Evolutionary conservation across 768 basidiomycete species (phyloP), one percentile per base, ranked within the genome.

Genomic region (Leucocoprinus leucothites): DNA sequence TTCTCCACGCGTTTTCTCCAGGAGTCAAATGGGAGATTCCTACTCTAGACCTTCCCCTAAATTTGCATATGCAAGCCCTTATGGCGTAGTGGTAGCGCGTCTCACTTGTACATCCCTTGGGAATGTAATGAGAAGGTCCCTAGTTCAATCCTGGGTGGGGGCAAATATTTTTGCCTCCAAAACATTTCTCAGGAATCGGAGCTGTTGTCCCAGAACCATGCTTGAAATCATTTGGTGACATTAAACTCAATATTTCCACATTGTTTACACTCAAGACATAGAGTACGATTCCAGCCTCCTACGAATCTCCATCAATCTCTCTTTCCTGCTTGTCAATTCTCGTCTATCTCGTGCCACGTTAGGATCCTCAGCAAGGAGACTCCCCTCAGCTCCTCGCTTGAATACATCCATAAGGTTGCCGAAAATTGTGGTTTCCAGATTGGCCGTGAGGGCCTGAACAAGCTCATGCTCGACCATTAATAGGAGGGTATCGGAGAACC

Each of bases 401-500:
- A 55, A 6, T 61, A 58, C n/a, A 61, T 53, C 25, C 53, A 57
- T 46, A 60, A 56, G 45, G 67, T 47, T 45, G 61, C 61, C 59
- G 11, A 76, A 51, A 7, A 86, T 65, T 14, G 61, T 65, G 19
- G 63, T 56, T 8, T 73, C 71, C 38, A 81, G 58, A 18, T 56
- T 64, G 0, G 65, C 58, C 0, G 69, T 71, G 11, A 81, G 66
- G 9, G 68, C 63, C 35, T 74, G 70, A 43, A 80, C 71, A 26
- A 83, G 67, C 7, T 69, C 63, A 19, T 71, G 73, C 56, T 82
- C 78, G 34, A 82, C 81, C 41, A 67, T 70, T 8, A 78, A 63
- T 1, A 84, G 82, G 19, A 85, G 48, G 36, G 75, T 67, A 56
- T 86, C 85, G 34, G 82, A 74, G 59, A 82, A 69, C 9, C 82